Evolutionary conservation across 345 rosid species (phyloP).

Genomic region (Melaleuca alternifolia): DNA sequence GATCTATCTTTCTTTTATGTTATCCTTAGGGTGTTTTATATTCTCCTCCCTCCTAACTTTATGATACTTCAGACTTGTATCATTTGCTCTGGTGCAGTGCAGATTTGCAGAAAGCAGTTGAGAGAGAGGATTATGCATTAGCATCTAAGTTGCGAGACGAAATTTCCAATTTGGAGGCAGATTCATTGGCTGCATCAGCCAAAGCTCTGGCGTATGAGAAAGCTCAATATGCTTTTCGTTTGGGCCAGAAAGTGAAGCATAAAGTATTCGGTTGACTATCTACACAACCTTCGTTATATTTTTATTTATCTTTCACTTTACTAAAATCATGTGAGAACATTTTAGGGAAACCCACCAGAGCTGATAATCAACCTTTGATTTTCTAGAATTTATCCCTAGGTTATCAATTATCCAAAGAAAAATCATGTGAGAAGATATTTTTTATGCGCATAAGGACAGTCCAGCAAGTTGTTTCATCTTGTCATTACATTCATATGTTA

Average conservation of each 20-base stretch:
- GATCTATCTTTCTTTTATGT: not conserved
- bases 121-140: constrained; percentile 60
- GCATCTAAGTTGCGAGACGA: constrained; percentile 73
- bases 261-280: constrained; percentile 48
- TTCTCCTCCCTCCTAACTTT: not conserved
- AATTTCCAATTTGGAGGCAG: constrained; percentile 73
- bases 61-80: not conserved
- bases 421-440: not conserved
- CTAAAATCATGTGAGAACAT: not conserved
- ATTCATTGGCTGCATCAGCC: constrained; percentile 78
- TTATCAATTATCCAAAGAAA: not conserved
- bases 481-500: not conserved
- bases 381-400: not conserved
- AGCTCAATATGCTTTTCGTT: constrained; percentile 65
- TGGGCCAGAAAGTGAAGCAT: constrained; percentile 90
- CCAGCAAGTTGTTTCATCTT: not conserved
- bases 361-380: not conserved
- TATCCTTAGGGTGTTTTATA: not conserved
- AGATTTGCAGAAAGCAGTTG: constrained; percentile 78
- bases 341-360: not conserved
- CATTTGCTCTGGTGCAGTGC: constrained; percentile 26
- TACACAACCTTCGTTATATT: not conserved
- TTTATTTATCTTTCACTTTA: not conserved
- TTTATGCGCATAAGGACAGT: not conserved
- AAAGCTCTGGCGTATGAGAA: constrained; percentile 76